These are phyloP conservation scores for Carpinus fangiana DNA, from an alignment of 306 rosid genomes.

Conservation along the genomic window DNA sequence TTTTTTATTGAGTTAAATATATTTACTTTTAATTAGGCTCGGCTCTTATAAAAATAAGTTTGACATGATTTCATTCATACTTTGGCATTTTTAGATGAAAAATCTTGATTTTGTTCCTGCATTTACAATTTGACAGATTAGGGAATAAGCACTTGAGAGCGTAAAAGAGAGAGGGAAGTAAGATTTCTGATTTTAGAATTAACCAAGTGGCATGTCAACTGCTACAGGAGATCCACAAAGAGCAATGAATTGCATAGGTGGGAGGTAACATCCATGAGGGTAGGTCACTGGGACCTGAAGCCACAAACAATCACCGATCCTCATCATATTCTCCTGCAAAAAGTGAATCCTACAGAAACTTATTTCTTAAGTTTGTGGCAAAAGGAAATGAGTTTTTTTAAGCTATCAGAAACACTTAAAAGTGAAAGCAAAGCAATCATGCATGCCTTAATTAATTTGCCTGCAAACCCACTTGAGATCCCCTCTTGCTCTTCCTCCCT, in stretches of 20 bases:
- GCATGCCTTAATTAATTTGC: conserved; percentile 11
- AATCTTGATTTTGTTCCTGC: too few species aligned
- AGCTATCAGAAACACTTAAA: conserved; percentile 19
- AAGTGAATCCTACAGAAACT: conserved; percentile 22
- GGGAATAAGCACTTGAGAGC: too few species aligned
- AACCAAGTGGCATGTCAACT: not conserved
- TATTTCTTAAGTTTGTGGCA: conserved; percentile 35
- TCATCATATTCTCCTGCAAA: conserved; percentile 19
- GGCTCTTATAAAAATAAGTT: too few species aligned
- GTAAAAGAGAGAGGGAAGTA: not conserved
- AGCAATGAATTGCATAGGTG: conserved; percentile 20
- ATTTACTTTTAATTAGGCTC: too few species aligned
- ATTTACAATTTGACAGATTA: too few species aligned
- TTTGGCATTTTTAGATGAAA: too few species aligned
- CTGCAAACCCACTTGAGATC: conserved; percentile 16
- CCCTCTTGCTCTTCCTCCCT: conserved; percentile 49
- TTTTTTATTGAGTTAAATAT: too few species aligned
- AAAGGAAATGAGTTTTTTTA: conserved; percentile 21
- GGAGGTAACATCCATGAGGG: conserved; percentile 36
- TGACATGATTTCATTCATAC: too few species aligned
- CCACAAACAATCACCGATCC: conserved; percentile 24
- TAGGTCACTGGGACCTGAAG: conserved; percentile 4
- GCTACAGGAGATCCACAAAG: not conserved
- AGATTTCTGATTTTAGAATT: too few species aligned
- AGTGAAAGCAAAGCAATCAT: conserved; percentile 46